Base-by-base conservation (phyloP, 768 basidiomycete genomes). In the Lactifluus piperatus region DNA sequence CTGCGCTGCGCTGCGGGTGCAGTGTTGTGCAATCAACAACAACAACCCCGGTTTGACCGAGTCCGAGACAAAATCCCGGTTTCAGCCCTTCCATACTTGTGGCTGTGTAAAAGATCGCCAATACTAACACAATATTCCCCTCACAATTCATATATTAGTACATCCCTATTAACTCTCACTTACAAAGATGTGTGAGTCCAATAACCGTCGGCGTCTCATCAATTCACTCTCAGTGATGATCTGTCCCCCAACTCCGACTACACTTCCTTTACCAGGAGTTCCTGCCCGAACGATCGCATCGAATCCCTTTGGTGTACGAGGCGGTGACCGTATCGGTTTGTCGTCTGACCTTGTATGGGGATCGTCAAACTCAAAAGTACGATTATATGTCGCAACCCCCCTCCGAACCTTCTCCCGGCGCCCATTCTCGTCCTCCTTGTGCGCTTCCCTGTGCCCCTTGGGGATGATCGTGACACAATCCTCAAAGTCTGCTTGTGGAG, bases 161-260 rank as follows among this genome's bases (percentile, higher is more conserved):
- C 27, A 29, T 14, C 24, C 27, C 27, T 37, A 51, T 50, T 16
- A 29, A 32, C 5, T 48, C 56, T 58, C 64, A 30, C 56, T 59
- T 18, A 70, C 71, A 78, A 74, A 84, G 51, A 86, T 83, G 68
- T 88, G 85, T 52, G 84, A 78, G 64, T 88, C 86, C 54, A 94
- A 74, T 69, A 94, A 69, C 66, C 91, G 80, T 53, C 88, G 80
- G 65, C 92, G 78, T 66, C 84, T 74, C 78, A 94, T 85, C 69
- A 92, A 70, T 71, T 90, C 89, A 20, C 75, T 79, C 71, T 91
- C 88, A n/a, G 80, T 79, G 57, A 89, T 90, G 43, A 82, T 83
- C 62, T 85, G 82, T 18, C 86, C 85, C 14, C 78, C 75, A 16
- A 83, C 81, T 29, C 86, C 85, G 18, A 78, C 75, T 72, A 71